These are phyloP conservation scores for Papiliotrema flavescens DNA, from an alignment of 1,284 basidiomycete species.

Conservation along the genomic window DNA sequence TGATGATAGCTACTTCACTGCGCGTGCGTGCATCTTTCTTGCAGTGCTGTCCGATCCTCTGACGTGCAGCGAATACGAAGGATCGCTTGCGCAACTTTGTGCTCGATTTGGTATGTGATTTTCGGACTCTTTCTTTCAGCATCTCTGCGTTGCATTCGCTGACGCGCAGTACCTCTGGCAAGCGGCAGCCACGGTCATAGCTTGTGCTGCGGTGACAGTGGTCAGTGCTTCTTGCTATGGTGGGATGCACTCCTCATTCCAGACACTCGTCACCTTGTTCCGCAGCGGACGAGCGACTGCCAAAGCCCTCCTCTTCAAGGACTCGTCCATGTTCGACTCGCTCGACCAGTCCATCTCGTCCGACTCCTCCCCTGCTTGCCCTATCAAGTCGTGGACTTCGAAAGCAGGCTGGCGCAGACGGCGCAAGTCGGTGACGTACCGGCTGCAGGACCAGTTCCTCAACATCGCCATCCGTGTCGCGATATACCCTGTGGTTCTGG, in stretches of 20 bases:
- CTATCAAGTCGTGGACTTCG: too few relatives aligned
- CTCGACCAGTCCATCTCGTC: neutral
- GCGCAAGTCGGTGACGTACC: neutral
- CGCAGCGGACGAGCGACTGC: slow-evolving; percentile 1
- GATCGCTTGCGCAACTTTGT: slow-evolving; percentile 20
- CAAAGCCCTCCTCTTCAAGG: neutral
- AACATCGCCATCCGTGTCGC: slow-evolving; percentile 1
- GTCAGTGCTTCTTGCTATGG: neutral
- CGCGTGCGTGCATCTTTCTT: neutral
- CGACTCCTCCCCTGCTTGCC: too few relatives aligned
- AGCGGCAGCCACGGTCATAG: slow-evolving; percentile 26
- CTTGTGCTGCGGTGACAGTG: slow-evolving; percentile 17
- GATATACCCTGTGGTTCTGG: slow-evolving; percentile 3
- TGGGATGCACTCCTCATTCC: neutral
- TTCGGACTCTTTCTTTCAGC: neutral
- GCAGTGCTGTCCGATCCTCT: neutral
- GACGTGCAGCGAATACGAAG: neutral
- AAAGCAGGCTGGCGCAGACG: neutral
- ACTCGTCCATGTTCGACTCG: neutral
- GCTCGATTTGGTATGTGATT: slow-evolving; percentile 21
- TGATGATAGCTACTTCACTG: slow-evolving; percentile 11
- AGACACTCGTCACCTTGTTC: neutral
- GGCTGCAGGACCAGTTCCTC: slow-evolving; percentile 6
- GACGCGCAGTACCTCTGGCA: slow-evolving; percentile 35
- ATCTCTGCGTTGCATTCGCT: neutral